phyloP scores from a whole-genome alignment of 345 rosid genomes.

The Viola odorata region DNA sequence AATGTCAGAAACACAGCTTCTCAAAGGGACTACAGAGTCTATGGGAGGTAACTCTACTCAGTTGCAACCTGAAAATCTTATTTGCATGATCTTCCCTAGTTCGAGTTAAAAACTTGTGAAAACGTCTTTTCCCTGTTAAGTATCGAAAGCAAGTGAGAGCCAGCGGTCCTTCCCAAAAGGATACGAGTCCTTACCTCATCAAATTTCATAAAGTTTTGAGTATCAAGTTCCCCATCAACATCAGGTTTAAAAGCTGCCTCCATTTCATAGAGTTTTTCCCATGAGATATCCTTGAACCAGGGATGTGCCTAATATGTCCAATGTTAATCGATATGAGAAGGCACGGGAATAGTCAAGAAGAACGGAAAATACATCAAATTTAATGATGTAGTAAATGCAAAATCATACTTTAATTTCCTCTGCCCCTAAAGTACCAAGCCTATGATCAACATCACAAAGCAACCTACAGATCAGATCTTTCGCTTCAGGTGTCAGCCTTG shows the following conservation, averaged over 20 bases:
- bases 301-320: constrained; percentile 61
- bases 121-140: not conserved
- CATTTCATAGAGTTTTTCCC: constrained; percentile 75
- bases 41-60: too few relatives aligned
- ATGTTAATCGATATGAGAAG: constrained; percentile 9
- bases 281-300: constrained; percentile 80
- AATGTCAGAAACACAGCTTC: not conserved
- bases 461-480: constrained; percentile 65
- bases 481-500: constrained; percentile 81
- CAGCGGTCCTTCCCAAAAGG: not conserved
- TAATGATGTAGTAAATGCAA: constrained; percentile 1
- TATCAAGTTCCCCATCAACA: constrained; percentile 79
- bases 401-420: constrained; percentile 61
- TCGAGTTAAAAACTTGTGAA: constrained; percentile 5
- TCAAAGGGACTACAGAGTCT: too few relatives aligned
- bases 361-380: constrained; percentile 7
- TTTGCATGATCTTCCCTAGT: not conserved
- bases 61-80: too few relatives aligned
- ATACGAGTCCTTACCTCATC: constrained; percentile 56
- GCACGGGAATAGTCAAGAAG: not conserved
- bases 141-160: not conserved
- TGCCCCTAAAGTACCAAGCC: constrained; percentile 76
- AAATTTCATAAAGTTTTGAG: constrained; percentile 85
- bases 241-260: constrained; percentile 92
- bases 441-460: constrained; percentile 79